phyloP scores from a whole-genome alignment of 192 early-diverging fungal genomes.

The Umbelopsis isabellina region DNA sequence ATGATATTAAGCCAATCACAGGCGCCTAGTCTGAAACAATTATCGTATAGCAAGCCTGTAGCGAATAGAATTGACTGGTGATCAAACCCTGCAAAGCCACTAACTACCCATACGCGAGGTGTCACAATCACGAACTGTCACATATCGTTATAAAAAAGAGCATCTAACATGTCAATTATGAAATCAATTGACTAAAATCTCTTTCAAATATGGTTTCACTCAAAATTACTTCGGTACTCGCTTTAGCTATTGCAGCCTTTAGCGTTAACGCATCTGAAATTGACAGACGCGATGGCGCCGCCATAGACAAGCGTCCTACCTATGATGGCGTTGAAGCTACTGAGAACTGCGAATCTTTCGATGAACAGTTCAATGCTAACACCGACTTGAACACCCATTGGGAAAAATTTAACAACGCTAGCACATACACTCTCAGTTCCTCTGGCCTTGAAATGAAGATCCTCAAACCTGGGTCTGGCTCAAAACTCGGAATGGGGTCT shows the following conservation, averaged over 20 bases:
- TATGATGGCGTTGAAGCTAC: neutral
- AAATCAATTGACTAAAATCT: neutral
- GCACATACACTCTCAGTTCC: neutral
- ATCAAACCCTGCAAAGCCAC: too few relatives aligned
- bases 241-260: neutral
- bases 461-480: neutral
- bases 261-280: neutral
- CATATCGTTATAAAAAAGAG: too few relatives aligned
- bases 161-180: too few relatives aligned
- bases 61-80: too few relatives aligned
- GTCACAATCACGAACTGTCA: too few relatives aligned
- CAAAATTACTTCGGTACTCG: neutral
- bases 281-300: too few relatives aligned
- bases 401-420: neutral
- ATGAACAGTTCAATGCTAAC: neutral
- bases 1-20: too few relatives aligned
- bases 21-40: too few relatives aligned
- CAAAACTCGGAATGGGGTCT: slow-evolving; percentile 29
- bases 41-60: too few relatives aligned
- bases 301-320: too few relatives aligned
- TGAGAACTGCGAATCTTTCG: neutral
- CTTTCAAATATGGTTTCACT: neutral
- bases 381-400: neutral
- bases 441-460: neutral
- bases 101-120: too few relatives aligned